Evolutionary conservation across 2,329 filamentous ascomycete genomes (phyloP).

Genomic region (Lachnellula occidentalis): DNA sequence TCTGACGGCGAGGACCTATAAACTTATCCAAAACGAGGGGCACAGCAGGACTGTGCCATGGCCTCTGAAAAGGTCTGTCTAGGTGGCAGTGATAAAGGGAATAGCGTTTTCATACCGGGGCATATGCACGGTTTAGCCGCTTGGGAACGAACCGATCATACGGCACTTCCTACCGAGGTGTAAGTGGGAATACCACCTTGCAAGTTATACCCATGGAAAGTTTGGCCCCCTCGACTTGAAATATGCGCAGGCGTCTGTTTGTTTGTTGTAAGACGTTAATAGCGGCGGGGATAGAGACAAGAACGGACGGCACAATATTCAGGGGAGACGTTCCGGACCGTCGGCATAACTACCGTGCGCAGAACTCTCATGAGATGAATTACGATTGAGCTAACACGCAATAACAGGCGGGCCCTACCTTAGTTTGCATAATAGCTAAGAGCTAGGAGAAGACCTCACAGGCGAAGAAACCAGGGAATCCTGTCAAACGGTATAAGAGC

Average conservation of each 20-base stretch:
- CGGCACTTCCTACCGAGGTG: not conserved
- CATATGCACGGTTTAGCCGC: slow-evolving; percentile 10
- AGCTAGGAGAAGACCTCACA: not conserved
- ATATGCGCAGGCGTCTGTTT: slow-evolving; percentile 13
- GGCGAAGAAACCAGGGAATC: not conserved
- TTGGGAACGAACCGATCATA: not conserved
- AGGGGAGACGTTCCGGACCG: slow-evolving; percentile 1
- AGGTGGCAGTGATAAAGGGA: slow-evolving; percentile 17
- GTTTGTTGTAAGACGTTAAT: slow-evolving; percentile 3
- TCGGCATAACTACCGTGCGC: not conserved
- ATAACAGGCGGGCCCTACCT: not conserved
- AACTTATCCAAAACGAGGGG: slow-evolving; percentile 19
- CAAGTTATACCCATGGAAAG: not conserved
- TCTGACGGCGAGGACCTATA: slow-evolving; percentile 16
- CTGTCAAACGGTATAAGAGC: not conserved
- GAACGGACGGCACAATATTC: not conserved
- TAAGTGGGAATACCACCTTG: no score
- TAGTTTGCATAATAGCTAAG: not conserved
- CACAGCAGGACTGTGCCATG: slow-evolving; percentile 21
- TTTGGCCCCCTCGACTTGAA: not conserved
- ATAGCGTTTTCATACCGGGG: not conserved
- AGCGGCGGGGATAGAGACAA: not conserved
- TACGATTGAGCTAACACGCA: not conserved
- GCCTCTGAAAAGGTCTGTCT: slow-evolving; percentile 8
- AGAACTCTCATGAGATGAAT: not conserved